Conservation (phyloP, 306 rosid genomes). For the Purshia tridentata region DNA sequence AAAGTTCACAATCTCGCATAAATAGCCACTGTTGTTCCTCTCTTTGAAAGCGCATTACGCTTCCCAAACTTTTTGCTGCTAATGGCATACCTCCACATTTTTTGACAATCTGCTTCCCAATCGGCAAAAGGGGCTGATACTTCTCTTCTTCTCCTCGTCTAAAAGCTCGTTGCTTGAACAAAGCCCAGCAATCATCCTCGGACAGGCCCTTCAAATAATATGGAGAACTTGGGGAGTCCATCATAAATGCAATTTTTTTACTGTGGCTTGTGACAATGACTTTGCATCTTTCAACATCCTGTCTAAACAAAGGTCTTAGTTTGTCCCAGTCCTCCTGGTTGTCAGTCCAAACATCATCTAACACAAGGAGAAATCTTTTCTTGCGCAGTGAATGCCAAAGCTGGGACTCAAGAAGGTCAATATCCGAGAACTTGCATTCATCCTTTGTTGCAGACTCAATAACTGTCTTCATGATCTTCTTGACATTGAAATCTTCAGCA, state of each 20-base stretch:
- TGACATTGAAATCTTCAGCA: not conserved
- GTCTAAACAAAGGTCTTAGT: too few species aligned
- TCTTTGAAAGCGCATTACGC: not conserved
- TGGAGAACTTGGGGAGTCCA: not conserved
- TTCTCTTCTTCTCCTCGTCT: not conserved
- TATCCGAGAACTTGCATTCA: not conserved
- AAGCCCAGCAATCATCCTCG: constrained; percentile 3
- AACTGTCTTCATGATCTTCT: constrained; percentile 3
- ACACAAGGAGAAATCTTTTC: too few species aligned
- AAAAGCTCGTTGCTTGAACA: constrained; percentile 22
- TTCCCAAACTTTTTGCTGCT: constrained; percentile 23
- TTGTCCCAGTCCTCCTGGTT: too few species aligned
- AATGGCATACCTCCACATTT: constrained; percentile 22
- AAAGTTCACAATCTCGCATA: constrained; percentile 13
- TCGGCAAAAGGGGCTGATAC: not conserved
- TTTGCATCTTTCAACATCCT: too few species aligned
- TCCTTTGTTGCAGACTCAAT: not conserved
- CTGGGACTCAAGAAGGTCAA: too few species aligned
- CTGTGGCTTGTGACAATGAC: constrained; percentile 3
- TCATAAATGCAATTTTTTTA: not conserved
- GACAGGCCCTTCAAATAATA: not conserved
- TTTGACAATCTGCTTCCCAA: constrained; percentile 13
- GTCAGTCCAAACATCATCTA: too few species aligned
- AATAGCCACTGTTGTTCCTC: not conserved
- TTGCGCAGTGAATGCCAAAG: too few species aligned